Conservation (phyloP, 176 grass and related monocot genomes). For the Echinochloa phyllopogon region DNA sequence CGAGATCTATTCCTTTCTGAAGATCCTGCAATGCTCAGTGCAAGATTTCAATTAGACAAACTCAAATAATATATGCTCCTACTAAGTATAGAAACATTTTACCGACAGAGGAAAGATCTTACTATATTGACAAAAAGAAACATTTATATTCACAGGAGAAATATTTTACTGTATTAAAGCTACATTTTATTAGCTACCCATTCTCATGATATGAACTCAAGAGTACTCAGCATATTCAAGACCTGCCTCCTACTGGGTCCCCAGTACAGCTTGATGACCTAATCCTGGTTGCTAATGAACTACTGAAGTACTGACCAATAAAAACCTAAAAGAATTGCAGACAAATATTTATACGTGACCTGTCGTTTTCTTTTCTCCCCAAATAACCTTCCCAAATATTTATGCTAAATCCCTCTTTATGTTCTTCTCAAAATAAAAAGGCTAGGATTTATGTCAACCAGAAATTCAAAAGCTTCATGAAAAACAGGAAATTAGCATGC, state of each 20-base stretch:
- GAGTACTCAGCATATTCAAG: not conserved
- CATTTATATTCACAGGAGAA: not conserved
- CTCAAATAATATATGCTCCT: not conserved
- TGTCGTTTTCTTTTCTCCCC: not conserved
- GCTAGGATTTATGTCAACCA: not conserved
- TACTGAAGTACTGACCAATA: not conserved
- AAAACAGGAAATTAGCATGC: not conserved
- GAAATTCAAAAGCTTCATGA: not conserved
- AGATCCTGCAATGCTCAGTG: conserved; percentile 62
- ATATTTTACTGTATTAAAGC: conserved; percentile 13
- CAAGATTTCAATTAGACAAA: conserved; percentile 33
- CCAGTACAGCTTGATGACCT: not conserved
- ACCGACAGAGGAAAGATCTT: not conserved
- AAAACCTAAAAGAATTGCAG: not conserved
- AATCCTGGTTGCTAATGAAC: not conserved
- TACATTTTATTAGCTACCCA: conserved; percentile 10
- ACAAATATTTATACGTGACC: not conserved
- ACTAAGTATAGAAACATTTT: conserved; percentile 20
- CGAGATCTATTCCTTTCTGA: conserved; percentile 95
- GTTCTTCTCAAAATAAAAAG: not conserved
- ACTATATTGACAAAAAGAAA: conserved; percentile 1
- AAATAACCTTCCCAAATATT: not conserved
- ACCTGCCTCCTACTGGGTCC: not conserved
- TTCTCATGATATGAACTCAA: not conserved
- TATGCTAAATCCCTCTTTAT: not conserved